Base-by-base conservation (phyloP, 2,329 filamentous ascomycete genomes). In the Cryphonectria parasitica region DNA sequence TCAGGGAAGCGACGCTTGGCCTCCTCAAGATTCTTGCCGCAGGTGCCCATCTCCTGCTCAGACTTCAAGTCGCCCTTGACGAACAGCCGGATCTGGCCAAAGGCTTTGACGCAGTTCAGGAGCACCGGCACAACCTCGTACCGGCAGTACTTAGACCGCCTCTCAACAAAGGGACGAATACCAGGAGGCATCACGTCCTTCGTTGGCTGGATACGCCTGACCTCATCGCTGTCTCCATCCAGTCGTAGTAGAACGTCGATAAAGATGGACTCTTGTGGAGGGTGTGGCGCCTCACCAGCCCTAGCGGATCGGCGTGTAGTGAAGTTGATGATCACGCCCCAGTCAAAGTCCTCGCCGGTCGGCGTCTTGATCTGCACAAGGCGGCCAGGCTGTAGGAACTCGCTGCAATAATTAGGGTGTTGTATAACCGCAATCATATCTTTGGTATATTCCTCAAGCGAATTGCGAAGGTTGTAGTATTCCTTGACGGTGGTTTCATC, bases 361-460 rank as follows among this genome's bases (percentile, higher is more conserved):
- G 87, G 87, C 78, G 95, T 90, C 79, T 94, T 95, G 77, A 99
- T 91, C 74, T 92, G 91, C 43, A 99, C 90, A 52, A 98, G 82
- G 15, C 96, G 92, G n/a, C 96, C 96, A 17, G 91, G 87, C 76
- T 97, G 92, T 78, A 99, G 84, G 79, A 94, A 99, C 64, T 92
- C 90, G 49, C 95, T 80, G 76, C 92, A 94, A 82, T 98, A 92
- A 74, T 91, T 92, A 0, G 96, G 96, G 77, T 97, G 94, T 76
- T 94, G 97, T 74, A 98, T 96, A 56, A 98, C 94, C 64, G 91
- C 86, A 25, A 93, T 90, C 91, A 98, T 97, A 73, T 99, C 95
- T 75, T 93, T 92, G 22, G 91, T 92, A 78, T 96, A 97, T 4
- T 86, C 87, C 72, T 93, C 91, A 43, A 99, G 86, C 75, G 97